These are phyloP conservation scores for Ganoderma lucidum DNA, from an alignment of 1,284 basidiomycete genomes.

Conservation along the genomic window DNA sequence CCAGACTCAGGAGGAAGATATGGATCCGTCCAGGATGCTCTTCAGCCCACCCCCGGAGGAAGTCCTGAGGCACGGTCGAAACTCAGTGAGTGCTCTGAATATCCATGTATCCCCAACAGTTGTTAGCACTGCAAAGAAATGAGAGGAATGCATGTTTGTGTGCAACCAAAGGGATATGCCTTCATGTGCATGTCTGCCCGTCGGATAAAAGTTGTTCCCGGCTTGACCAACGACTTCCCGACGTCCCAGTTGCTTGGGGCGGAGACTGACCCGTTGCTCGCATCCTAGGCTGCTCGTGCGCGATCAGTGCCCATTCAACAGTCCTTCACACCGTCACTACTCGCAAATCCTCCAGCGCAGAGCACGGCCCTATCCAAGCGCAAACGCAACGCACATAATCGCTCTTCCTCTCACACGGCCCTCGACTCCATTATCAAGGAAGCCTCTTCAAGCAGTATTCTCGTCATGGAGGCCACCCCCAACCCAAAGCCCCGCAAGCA, in stretches of 20 bases:
- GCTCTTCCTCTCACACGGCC: conserved; percentile 28
- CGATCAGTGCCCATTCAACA: conserved; percentile 29
- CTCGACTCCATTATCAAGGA: conserved; percentile 19
- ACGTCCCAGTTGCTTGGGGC: too few relatives aligned
- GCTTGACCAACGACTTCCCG: neutral
- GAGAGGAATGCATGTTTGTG: too few relatives aligned
- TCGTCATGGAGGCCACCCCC: conserved; percentile 52
- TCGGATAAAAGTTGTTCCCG: too few relatives aligned
- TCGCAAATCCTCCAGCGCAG: conserved; percentile 20
- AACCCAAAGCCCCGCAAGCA: conserved; percentile 71
- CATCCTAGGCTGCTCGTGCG: conserved; percentile 31
- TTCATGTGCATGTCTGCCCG: too few relatives aligned
- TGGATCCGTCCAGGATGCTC: conserved; percentile 43
- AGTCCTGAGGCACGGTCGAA: conserved; percentile 36
- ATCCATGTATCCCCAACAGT: neutral
- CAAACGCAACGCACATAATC: conserved; percentile 41
- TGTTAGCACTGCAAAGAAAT: too few relatives aligned
- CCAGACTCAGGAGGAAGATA: conserved; percentile 32
- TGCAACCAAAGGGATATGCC: too few relatives aligned
- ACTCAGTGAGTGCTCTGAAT: conserved; percentile 29
- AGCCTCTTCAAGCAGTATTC: conserved; percentile 28
- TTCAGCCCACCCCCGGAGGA: conserved; percentile 59
- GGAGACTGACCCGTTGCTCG: neutral
- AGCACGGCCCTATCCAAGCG: conserved; percentile 38
- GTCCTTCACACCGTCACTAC: conserved; percentile 29